Conservation (phyloP, 116 monocot genomes). For the Phalaenopsis hybrid region DNA sequence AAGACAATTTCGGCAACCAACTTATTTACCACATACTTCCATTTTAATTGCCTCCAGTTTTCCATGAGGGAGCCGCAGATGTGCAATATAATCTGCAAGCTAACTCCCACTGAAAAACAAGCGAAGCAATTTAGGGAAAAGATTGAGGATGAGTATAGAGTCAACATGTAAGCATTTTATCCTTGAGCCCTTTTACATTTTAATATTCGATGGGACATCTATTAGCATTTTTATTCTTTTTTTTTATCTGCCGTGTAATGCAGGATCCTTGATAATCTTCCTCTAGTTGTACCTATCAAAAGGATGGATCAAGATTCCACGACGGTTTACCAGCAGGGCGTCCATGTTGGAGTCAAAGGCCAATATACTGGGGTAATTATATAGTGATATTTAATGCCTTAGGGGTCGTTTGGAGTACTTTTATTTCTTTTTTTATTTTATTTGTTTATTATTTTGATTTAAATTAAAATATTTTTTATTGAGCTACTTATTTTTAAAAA, state of each 20-base stretch:
- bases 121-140: slow-evolving; percentile 48
- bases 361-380: slow-evolving; percentile 59
- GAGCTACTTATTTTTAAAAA: too few relatives aligned
- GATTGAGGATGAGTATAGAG: slow-evolving; percentile 50
- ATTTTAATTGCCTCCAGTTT: slow-evolving; percentile 15
- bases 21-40: not conserved
- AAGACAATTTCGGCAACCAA: not conserved
- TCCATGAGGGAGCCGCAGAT: slow-evolving; percentile 47
- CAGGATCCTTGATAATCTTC: slow-evolving; percentile 98
- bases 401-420: too few relatives aligned
- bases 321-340: slow-evolving; percentile 71
- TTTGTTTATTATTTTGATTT: too few relatives aligned
- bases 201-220: not conserved
- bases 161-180: slow-evolving; percentile 53
- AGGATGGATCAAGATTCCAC: slow-evolving; percentile 47
- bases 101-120: slow-evolving; percentile 25
- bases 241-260: not conserved
- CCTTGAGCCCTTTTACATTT: not conserved
- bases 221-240: not conserved
- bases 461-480: too few relatives aligned
- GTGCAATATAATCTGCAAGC: slow-evolving; percentile 50
- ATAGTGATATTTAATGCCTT: not conserved
- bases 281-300: slow-evolving; percentile 74
- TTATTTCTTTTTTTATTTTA: too few relatives aligned
- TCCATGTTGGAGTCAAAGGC: slow-evolving; percentile 68